Base-by-base conservation (phyloP, 257 asterid species). In the Solanum etuberosum region DNA sequence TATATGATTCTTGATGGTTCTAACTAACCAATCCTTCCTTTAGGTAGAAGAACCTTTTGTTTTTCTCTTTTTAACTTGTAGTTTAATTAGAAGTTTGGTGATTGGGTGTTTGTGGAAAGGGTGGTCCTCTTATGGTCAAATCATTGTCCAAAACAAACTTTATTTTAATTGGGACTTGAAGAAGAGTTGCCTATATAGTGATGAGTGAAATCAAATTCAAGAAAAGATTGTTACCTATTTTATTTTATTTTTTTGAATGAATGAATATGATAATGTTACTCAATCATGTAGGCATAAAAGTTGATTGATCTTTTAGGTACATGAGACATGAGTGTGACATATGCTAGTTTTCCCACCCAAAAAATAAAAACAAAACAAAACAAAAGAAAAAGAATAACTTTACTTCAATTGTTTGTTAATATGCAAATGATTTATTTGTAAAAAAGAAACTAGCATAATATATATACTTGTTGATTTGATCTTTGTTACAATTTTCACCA, bases 111-210 rank as follows among this genome's bases (percentile, higher is more conserved):
- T 80, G 42, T 46, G 29, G 18, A 80, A 31, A 4, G 67, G 67
- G 2, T 46, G 67, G 85, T 80, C 67, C 85, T 80, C 42, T 67
- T 3, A 29, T 38, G 88, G 83, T 80, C 85, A 43, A 46, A 46
- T 80, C 85, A 80, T 80, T 80, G 74, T 89, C 90, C 93, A 89
- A 92, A 89, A 89, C 83, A 80, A 85, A 90, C 86, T 81, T 84
- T 81, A 86, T 88, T 84, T 83, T 70, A 61, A 83, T 38, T 77
- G 7, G 65, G 34, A 51, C 86, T 86, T 86, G 29, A 73, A 68
- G 71, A 78, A 42, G 18, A 84, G 83, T 9, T 46, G 29, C 65
- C 23, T 77, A 77, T 74, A 57, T 35, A 51, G 78, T 86, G 83
- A 8, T 67, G 65, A 59, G 82, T 42, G 86, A n/a, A 25, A 20